Evolutionary conservation across 257 asterid genomes (phyloP).

Genomic region (Salvia hispanica): DNA sequence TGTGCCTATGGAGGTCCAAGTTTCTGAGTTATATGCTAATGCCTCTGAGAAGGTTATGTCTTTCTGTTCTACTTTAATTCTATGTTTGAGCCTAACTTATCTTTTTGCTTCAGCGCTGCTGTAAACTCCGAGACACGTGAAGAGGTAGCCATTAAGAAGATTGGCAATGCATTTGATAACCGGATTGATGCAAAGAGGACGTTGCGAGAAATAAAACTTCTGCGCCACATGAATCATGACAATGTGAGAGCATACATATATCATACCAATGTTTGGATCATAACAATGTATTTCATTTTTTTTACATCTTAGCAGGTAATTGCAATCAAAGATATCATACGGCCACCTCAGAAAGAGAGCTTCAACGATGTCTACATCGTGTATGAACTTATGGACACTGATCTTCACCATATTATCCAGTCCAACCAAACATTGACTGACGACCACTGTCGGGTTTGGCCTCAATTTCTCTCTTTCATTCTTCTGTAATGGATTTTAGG

Average conservation of each 20-base stretch:
- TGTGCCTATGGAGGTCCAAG: not conserved
- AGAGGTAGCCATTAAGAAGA: slow-evolving; percentile 97
- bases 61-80: not conserved
- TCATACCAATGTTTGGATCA: not conserved
- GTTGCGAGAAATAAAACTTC: slow-evolving; percentile 88
- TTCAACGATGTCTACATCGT: slow-evolving; percentile 97
- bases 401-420: slow-evolving; percentile 94
- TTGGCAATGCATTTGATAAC: slow-evolving; percentile 97
- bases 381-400: slow-evolving; percentile 95
- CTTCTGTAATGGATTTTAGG: not conserved
- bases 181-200: slow-evolving; percentile 95
- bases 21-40: not conserved
- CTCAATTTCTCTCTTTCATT: slow-evolving; percentile 31
- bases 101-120: slow-evolving; percentile 70
- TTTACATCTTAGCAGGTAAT: slow-evolving; percentile 54
- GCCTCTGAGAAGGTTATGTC: slow-evolving; percentile 10
- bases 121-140: slow-evolving; percentile 89
- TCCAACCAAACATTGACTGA: slow-evolving; percentile 80
- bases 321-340: slow-evolving; percentile 83
- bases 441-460: slow-evolving; percentile 96
- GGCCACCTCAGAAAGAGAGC: slow-evolving; percentile 94
- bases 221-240: slow-evolving; percentile 90
- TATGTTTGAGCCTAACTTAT: slow-evolving; percentile 30
- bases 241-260: slow-evolving; percentile 52
- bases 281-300: slow-evolving; percentile 7